Evolutionary conservation across 2,329 filamentous ascomycete genomes (phyloP), one percentile per base, ranked within the genome.

Genomic region (Phialemonium atrogriseum): DNA sequence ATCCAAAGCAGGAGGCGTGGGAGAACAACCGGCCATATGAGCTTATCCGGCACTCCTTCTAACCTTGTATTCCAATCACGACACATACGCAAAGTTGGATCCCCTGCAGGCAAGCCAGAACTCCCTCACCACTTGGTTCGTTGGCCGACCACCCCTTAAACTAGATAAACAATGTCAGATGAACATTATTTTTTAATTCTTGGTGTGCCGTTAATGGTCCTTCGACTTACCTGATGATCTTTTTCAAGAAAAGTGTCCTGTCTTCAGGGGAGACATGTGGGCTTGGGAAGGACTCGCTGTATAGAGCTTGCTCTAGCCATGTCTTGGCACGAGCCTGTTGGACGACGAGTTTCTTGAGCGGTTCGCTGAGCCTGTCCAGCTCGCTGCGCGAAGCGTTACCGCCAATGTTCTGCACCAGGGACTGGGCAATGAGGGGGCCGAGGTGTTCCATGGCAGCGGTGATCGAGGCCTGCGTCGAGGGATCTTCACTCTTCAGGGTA

Each of bases 51-150:
- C 15, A 35, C 23, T 41, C 10, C 17, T 19, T 9, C 14, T 14
- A n/a, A n/a, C n/a, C n/a, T n/a, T n/a, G n/a, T n/a, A n/a, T n/a
- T n/a, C n/a, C n/a, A n/a, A 14, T 53, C 44, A 77, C 26, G 73
- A 77, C 29, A 62, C 68, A 53, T 79, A 80, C 7, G 73, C 62
- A 52, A 77, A 80, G 44, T 62, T 74, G 1, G 68, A 66, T 6
- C 72, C 72, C 38, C 80, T 64, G 39, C 77, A 79, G 3, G 68
- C 64, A n/a, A 84, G 56, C 77, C 80, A 87, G 48, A 86, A 86
- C 18, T 84, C 78, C 36, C 73, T 70, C 4, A 84, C 73, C 1
- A 83, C 64, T 33, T 77, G 68, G 40, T 79, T 83, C 4, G 80
- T 84, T 30, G 66, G 59, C 40, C 70, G 66, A 2, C 70, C 64